Evolutionary conservation across 2,329 filamentous ascomycete genomes (phyloP), one percentile per base, ranked within the genome.

Genomic region (Xylariaceae sp.): DNA sequence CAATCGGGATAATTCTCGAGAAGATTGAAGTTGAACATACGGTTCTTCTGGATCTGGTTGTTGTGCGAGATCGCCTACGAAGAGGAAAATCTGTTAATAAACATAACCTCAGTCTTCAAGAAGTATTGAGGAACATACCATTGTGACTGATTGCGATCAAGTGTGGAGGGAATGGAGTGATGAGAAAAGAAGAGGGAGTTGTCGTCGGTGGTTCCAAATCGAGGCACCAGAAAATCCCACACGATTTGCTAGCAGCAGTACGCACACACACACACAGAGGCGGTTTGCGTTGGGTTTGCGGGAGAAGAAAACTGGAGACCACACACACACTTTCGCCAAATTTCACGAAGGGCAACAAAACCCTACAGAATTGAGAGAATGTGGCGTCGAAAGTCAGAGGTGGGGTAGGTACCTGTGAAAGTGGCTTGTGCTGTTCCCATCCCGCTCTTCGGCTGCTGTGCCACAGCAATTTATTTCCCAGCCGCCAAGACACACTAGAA

Each of bases 21-120:
- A n/a, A n/a, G n/a, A n/a, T 59, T 55, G 52, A 46, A 50, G 51
- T 47, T 44, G 19, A 44, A 62, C 85, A 79, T 78, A 89, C 86
- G 91, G 84, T 94, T 95, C 83, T 92, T 87, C 73, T 87, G 86
- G 75, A 96, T 86, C 81, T 92, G 87, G 82, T 96, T 90, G 81
- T 97, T 97, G 87, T 96, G 90, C 85, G 95, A 95, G 89, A 97
- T 95, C 82, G 92, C 88, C 91, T 87, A 67, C 85, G 67, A 54
- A 62, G 54, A 60, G 57, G 40, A 49, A 64, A 47, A 65, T 12
- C 64, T 63, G n/a, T n/a, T n/a, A n/a, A n/a, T n/a, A n/a, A n/a
- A n/a, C n/a, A n/a, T n/a, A n/a, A n/a, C n/a, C n/a, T n/a, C 53
- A 66, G 65, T 23, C 20, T 36, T 32, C 17, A 16, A 12, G 32